Evolutionary conservation across 2,329 filamentous ascomycete species (phyloP), one percentile per base, ranked within the genome.

Genomic region (Trichoderma hamatum): DNA sequence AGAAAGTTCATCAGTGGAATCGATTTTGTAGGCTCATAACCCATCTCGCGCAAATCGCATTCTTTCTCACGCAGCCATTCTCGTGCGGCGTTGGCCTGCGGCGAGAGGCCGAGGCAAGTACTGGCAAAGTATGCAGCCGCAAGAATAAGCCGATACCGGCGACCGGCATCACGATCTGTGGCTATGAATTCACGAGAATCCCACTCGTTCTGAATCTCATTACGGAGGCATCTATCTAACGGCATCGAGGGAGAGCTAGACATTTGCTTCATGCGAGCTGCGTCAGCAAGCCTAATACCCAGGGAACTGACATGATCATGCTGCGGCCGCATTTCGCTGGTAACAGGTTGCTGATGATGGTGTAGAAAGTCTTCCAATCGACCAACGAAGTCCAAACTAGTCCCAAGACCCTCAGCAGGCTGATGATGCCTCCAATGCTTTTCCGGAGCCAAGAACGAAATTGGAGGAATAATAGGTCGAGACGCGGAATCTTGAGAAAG

Each of bases 61-160:
- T 71, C 64, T 60, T 63, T 49, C 54, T 58, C 49, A 16, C 61
- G 52, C 19, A 72, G 9, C 72, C 72, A 73, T 16, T 70, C 67
- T 43, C 68, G 60, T 46, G 72, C 70, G 4, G 51, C 65, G 14
- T 70, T 73, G 2, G 28, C 13, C 34, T 39, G 32, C 4, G 39
- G 36, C 46, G 54, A n/a, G 10, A 71, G 59, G 13, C 65, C 54
- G 19, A 71, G 65, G 6, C 28, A 11, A 1, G 26, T 21, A 19
- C 36, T 63, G 13, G 68, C 70, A 46, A 46, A 68, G 55, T 68
- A 60, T 7, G 51, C 26, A 6, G 70, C 68, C 2, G 68, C 52
- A 21, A 68, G 51, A 32, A 68, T 26, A 13, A 56, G 32, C 10
- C 58, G 52, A n/a, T 70, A 68, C 5, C 64, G 64, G 11, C 32